Evolutionary conservation across 148 eudicot genomes (phyloP).

Genomic region (Vaccinium myrtillus): DNA sequence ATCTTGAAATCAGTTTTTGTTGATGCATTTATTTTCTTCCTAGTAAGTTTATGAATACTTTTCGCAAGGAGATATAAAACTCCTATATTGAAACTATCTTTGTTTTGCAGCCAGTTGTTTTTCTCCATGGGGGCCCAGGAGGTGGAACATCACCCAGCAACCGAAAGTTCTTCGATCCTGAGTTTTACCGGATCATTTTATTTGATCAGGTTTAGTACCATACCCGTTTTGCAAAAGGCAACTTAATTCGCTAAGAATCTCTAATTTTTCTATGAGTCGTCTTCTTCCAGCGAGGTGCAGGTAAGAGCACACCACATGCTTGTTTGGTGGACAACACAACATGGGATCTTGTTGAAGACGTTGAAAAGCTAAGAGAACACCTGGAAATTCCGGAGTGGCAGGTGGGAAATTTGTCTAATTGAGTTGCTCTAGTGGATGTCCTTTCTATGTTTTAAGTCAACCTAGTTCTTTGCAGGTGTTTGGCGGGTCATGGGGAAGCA

Average conservation of each 20-base stretch:
- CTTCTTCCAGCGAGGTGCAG: slow-evolving; percentile 81
- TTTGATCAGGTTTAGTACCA: slow-evolving; percentile 78
- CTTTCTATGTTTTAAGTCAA: slow-evolving; percentile 13
- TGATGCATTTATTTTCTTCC: not conserved
- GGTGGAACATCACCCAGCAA: slow-evolving; percentile 96
- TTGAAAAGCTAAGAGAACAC: slow-evolving; percentile 85
- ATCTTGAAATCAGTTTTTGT: not conserved
- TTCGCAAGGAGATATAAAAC: not conserved
- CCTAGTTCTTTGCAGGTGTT: slow-evolving; percentile 57
- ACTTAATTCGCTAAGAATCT: slow-evolving; percentile 4
- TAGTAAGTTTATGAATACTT: not conserved
- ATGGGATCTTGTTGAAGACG: slow-evolving; percentile 88
- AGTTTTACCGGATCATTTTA: slow-evolving; percentile 81
- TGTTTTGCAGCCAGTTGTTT: slow-evolving; percentile 79
- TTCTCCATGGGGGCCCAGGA: slow-evolving; percentile 99
- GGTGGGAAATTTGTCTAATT: slow-evolving; percentile 37
- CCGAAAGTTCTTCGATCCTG: slow-evolving; percentile 89
- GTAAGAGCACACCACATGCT: slow-evolving; percentile 96
- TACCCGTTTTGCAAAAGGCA: slow-evolving; percentile 7
- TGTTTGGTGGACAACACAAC: slow-evolving; percentile 93
- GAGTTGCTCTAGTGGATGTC: not conserved
- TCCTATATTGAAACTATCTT: not conserved
- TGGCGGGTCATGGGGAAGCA: slow-evolving; percentile 99
- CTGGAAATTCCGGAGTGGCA: slow-evolving; percentile 94
- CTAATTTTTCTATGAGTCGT: not conserved